Evolutionary conservation across 768 basidiomycete species (phyloP).

Genomic region (Mycena maculata): DNA sequence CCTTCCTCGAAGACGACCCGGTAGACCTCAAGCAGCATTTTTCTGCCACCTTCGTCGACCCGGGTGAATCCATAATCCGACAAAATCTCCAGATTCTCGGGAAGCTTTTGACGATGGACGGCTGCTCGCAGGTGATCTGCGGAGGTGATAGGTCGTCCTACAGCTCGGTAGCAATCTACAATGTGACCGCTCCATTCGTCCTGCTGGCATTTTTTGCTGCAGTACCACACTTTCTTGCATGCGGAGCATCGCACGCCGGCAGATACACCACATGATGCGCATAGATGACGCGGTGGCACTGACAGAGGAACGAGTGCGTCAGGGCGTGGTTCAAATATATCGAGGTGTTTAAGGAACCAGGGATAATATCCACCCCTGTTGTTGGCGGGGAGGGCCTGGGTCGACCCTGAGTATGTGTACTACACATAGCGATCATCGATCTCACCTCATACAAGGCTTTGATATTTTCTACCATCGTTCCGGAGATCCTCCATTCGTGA

Average conservation of each 20-base stretch:
- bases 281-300: constrained; percentile 15
- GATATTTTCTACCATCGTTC: constrained; percentile 42
- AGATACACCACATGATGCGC: constrained; percentile 19
- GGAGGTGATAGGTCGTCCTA: constrained; percentile 32
- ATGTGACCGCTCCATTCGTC: constrained; percentile 37
- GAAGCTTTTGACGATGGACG: constrained; percentile 31
- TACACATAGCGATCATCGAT: background rate
- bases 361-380: constrained; percentile 39
- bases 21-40: constrained; percentile 32
- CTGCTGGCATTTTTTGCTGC: constrained; percentile 38
- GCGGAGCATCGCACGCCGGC: constrained; percentile 26
- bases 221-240: constrained; percentile 39
- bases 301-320: background rate
- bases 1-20: constrained; percentile 27
- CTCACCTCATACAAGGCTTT: constrained; percentile 36
- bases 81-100: constrained; percentile 37
- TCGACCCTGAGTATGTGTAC: background rate
- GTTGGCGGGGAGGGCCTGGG: background rate
- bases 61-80: constrained; percentile 42
- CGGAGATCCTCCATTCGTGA: constrained; percentile 40
- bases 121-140: constrained; percentile 40
- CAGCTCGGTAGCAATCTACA: constrained; percentile 38
- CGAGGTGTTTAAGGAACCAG: constrained; percentile 44
- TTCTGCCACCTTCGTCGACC: constrained; percentile 33
- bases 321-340: constrained; percentile 31